Base-by-base conservation (phyloP, 345 rosid genomes). In the Cardamine resedifolia region DNA sequence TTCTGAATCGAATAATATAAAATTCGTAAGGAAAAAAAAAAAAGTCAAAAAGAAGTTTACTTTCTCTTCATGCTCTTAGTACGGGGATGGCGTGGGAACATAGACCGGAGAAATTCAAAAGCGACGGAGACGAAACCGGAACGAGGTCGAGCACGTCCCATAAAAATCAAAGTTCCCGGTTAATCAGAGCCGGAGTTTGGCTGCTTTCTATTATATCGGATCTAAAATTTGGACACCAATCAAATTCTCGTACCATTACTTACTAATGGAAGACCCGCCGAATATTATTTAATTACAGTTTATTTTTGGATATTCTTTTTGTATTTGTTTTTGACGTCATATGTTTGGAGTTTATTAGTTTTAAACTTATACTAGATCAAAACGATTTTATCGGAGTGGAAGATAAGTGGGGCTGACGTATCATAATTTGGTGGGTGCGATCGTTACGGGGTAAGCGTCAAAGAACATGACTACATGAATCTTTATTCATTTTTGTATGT, bases 61-160 rank as follows among this genome's bases (percentile, higher is more conserved):
- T 77, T 71, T 51, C 60, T 65, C 79, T 70, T 76, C 79, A 76
- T 76, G 70, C 27, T 75, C 67, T 57, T 64, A 21, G 62, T 20
- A 44, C 75, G 83, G 26, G 75, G 74, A 61, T 56, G 39, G 81
- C 66, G 82, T 64, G 47, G 84, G 47, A 79, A 67, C 41, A 64
- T 77, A 62, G 78, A 39, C 52, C 77, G 80, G 68, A 86, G 10
- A 19, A 16, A 85, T 76, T 83, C 47, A 8, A 24, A 39, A 78
- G 73, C 51, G 75, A 81, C 14, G 50, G 79, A 43, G 68, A 57
- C 16, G 55, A 78, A 70, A 55, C 81, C 62, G 31, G 51, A 58
- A 51, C 64, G 67, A 71, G 70, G 64, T 66, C 71, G 85, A 61
- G 31, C 48, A 70, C 43, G 81, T 50, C 72, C 85, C 95, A 83